Evolutionary conservation across 2,329 filamentous ascomycete genomes (phyloP), one percentile per base, ranked within the genome.

Genomic region (Microcera coccophila): DNA sequence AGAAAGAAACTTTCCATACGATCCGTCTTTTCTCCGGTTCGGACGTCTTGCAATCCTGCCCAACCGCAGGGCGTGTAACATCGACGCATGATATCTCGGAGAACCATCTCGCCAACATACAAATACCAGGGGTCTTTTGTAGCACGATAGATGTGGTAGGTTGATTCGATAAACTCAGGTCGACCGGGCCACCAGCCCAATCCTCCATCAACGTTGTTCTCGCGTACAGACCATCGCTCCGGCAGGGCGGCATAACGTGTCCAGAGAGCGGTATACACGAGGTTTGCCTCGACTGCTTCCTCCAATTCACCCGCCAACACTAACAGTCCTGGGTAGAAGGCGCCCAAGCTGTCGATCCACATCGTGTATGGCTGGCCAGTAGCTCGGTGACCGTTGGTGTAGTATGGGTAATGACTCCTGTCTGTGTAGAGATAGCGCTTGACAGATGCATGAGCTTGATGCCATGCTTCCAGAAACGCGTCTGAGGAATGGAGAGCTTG

Each of bases 1-100:
- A 98, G 75, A 60, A 97, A 97, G 74, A 97, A 98, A 62, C 91
- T 97, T 67, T 98, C 93, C 93, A 97, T 97, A 24, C 93, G 85
- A 62, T 98, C 90, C 54, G 81, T 87, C 65, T 89, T 81, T 66
- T 96, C 88, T 3, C 91, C 91, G 4, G 79, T 87, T 24, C 84
- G 73, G 8, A 91, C 87, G 62, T 90, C 84, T 58, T 90, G 84
- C 26, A 97, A 74, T 1, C 91, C 91, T 12, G 91, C 87, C 90
- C 91, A 97, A 31, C 93, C 93, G 58, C 93, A 98, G 48, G 80
- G 78, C 1, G 90, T 89, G 81, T 88, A 90, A 66, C 93, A 98
- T 41, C 91, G 80, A 37, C 87, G 77, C 57, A 86, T 84, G 58
- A 98, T 90, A 60, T 98, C 93, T 44, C 81, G 79, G 42, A 96